phyloP scores from a whole-genome alignment of 2,329 filamentous ascomycete genomes.

The Nigrograna mackinnonii region DNA sequence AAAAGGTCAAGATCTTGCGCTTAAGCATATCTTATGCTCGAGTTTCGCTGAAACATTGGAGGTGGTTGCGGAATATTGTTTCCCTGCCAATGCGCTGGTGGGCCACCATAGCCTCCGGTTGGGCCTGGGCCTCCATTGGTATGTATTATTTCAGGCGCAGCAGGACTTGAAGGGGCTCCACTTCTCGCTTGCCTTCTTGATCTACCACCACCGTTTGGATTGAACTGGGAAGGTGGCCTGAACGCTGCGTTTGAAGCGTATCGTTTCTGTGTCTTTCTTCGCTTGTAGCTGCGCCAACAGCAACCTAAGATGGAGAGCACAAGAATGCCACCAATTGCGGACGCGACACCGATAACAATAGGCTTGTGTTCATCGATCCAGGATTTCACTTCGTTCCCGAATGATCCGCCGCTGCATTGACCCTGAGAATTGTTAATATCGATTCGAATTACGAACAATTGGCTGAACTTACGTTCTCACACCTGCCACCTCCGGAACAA shows the following conservation, averaged over 20 bases:
- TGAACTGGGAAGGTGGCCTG: constrained; percentile 5
- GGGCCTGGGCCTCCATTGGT: background rate
- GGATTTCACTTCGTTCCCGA: constrained; percentile 69
- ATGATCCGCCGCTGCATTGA: constrained; percentile 70
- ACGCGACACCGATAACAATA: constrained; percentile 79
- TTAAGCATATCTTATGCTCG: constrained; percentile 23
- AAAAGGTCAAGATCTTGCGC: no score
- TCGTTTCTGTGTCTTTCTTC: constrained; percentile 21
- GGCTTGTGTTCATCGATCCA: constrained; percentile 80
- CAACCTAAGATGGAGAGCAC: constrained; percentile 69
- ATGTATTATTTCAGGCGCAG: background rate
- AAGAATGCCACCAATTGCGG: constrained; percentile 72
- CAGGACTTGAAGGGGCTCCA: constrained; percentile 1
- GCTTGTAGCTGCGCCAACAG: constrained; percentile 57
- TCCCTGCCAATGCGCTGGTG: constrained; percentile 1
- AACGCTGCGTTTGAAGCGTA: constrained; percentile 24
- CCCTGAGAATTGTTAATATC: constrained; percentile 52
- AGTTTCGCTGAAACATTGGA: constrained; percentile 9
- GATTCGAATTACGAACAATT: background rate
- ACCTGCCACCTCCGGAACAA: constrained; percentile 80
- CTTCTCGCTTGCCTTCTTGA: constrained; percentile 3
- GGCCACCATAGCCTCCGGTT: background rate
- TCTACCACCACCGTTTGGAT: background rate
- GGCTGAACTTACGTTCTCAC: constrained; percentile 65
- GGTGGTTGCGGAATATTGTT: constrained; percentile 6